Percentiles rank a stretch among this genome's conserved stretches.
Evolutionary conservation across 2,329 filamentous ascomycete species (phyloP).

Genomic region (Phoma sp.): DNA sequence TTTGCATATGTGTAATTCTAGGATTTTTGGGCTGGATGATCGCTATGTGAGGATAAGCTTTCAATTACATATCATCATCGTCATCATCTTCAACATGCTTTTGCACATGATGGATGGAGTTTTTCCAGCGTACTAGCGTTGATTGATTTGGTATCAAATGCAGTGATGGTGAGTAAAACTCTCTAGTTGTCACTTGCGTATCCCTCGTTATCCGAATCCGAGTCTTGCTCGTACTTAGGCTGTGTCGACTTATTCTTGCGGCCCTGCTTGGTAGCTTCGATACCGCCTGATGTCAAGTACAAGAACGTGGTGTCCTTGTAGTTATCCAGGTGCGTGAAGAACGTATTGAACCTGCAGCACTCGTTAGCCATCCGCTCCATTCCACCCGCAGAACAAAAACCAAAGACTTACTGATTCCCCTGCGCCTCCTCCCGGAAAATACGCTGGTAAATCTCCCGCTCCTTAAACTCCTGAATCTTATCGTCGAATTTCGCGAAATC

Average conservation of each 20-base stretch:
- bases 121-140: neutral
- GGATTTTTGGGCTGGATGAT: constrained; percentile 13
- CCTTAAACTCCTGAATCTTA: constrained; percentile 87
- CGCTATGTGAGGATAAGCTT: constrained; percentile 10
- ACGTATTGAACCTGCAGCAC: constrained; percentile 52
- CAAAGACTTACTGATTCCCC: constrained; percentile 72
- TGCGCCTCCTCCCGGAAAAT: constrained; percentile 91
- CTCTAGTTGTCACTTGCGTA: constrained; percentile 43
- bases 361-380: constrained; percentile 30
- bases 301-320: constrained; percentile 59
- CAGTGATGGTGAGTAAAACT: no score
- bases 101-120: neutral
- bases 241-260: constrained; percentile 38
- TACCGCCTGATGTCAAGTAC: constrained; percentile 58
- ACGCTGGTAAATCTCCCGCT: constrained; percentile 86
- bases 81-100: neutral
- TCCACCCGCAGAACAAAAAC: no score
- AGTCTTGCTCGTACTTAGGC: constrained; percentile 34
- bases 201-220: constrained; percentile 46
- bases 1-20: constrained; percentile 36
- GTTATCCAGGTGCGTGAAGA: constrained; percentile 61
- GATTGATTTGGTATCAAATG: constrained; percentile 1
- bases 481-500: constrained; percentile 80
- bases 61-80: constrained; percentile 16
- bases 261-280: constrained; percentile 51